Conservation (phyloP, 306 rosid genomes). For the Cucurbita moschata region DNA sequence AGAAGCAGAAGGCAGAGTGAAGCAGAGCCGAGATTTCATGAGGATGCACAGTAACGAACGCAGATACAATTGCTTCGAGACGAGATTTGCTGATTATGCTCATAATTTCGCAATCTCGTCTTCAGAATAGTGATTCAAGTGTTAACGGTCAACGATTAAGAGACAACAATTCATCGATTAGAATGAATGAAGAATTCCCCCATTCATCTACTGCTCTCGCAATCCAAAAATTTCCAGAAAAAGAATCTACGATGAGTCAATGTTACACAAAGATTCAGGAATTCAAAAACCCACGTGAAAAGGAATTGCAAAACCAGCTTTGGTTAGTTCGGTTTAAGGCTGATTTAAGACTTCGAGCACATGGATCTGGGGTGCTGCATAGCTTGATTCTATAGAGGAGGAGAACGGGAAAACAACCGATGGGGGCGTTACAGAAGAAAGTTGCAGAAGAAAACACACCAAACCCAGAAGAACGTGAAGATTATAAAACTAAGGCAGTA, state of each 20-base stretch:
- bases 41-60: slow-evolving; percentile 68
- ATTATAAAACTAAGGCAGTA: too few species aligned
- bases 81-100: slow-evolving; percentile 36
- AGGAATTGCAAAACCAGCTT: background rate
- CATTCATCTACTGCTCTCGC: background rate
- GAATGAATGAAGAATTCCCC: background rate
- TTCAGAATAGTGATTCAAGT: background rate
- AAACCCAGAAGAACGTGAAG: too few species aligned
- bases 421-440: too few species aligned
- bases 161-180: background rate
- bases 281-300: background rate
- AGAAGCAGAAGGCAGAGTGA: slow-evolving; percentile 78
- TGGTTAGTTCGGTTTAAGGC: background rate
- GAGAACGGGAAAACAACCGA: too few species aligned
- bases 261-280: background rate
- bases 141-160: background rate
- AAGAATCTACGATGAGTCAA: background rate
- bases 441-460: too few species aligned
- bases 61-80: slow-evolving; percentile 39
- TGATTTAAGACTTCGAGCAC: background rate
- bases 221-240: background rate
- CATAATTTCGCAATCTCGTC: background rate
- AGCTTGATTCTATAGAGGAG: too few species aligned
- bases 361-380: background rate
- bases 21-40: slow-evolving; percentile 72